Base-by-base conservation (phyloP, 148 eudicot species). In the Rhododendron vialii region DNA sequence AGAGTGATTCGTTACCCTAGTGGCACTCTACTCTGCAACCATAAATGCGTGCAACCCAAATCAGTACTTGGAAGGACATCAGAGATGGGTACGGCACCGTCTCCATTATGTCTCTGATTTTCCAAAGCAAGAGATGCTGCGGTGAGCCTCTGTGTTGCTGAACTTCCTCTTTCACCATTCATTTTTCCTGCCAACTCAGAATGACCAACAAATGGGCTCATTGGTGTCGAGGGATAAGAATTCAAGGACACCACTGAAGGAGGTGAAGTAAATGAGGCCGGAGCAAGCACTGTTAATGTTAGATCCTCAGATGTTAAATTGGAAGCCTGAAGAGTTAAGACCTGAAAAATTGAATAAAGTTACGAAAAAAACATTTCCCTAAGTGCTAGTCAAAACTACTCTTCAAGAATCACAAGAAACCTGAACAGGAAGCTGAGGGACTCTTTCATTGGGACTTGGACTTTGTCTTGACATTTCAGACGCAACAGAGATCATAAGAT, bases 11-110 rank as follows among this genome's bases (percentile, higher is more conserved):
- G 73, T 82, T 97, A 97, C 99, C 99, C 98, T 50, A 97, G 86
- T 45, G 99, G 99, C 89, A 95, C 94, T 89, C 95, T 92, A 84
- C 99, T 97, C 88, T 97, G 98, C 92, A 97, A 90, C 96, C 98
- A 97, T 85, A 97, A 89, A 88, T 97, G 99, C 38, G 94, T 94
- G 87, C 98, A 94, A 85, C 94, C 92, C 93, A 90, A 86, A 88
- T 94, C 98, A 87, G 94, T 87, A 30, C 90, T 88, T 78, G 98
- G 98, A 85, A 92, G 90, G 82, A 87, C 91, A 88, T 95, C 97
- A 71, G 93, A 87, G 84, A 88, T 86, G 81, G 94, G 90, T 89
- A 87, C 71, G 75, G 87, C 84, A 69, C 67, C 67, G 51, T 85
- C 88, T 10, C 84, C 86, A 89, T 82, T 89, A 83, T 82, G 89